Conservation (phyloP, 192 early-diverging fungal genomes). For the Pilobolus umbonatus region DNA sequence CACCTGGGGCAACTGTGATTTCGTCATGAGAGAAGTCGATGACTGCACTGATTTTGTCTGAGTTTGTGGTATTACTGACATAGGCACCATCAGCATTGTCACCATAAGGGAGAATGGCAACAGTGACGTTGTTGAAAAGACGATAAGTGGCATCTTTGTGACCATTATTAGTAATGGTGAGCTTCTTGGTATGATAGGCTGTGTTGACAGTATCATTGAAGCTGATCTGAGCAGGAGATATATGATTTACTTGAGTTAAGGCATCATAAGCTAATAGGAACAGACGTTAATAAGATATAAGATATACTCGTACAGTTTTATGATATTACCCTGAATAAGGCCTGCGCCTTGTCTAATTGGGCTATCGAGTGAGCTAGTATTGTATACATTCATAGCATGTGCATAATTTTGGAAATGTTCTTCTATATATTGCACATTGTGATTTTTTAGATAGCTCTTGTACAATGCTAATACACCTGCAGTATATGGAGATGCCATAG, state of each 20-base stretch:
- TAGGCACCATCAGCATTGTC: slow-evolving; percentile 7
- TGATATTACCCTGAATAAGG: slow-evolving; percentile 38
- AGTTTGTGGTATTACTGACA: slow-evolving; percentile 10
- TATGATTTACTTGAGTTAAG: slow-evolving; percentile 28
- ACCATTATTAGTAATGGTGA: slow-evolving; percentile 46
- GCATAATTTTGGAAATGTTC: slow-evolving; percentile 37
- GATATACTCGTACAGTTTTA: neutral
- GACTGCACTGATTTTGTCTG: slow-evolving; percentile 14
- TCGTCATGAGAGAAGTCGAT: slow-evolving; percentile 21
- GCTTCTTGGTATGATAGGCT: slow-evolving; percentile 23
- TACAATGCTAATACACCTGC: slow-evolving; percentile 48
- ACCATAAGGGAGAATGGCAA: slow-evolving; percentile 39
- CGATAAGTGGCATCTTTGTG: slow-evolving; percentile 33
- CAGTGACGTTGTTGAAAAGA: slow-evolving; percentile 34
- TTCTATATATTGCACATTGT: slow-evolving; percentile 27
- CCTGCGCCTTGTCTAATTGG: slow-evolving; percentile 50
- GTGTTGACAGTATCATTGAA: slow-evolving; percentile 47
- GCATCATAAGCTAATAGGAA: slow-evolving; percentile 38
- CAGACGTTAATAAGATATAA: neutral
- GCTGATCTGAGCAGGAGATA: slow-evolving; percentile 44
- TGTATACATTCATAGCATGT: neutral
- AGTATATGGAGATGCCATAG: slow-evolving; percentile 59
- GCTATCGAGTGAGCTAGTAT: slow-evolving; percentile 9
- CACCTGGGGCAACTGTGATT: slow-evolving; percentile 20
- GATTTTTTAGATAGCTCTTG: slow-evolving; percentile 27